A percentile compares a stretch with the other conserved stretches of the same genome.
These are phyloP conservation scores for Arthroderma sp. DNA, from an alignment of 2,329 filamentous ascomycete genomes.

Conservation along the genomic window DNA sequence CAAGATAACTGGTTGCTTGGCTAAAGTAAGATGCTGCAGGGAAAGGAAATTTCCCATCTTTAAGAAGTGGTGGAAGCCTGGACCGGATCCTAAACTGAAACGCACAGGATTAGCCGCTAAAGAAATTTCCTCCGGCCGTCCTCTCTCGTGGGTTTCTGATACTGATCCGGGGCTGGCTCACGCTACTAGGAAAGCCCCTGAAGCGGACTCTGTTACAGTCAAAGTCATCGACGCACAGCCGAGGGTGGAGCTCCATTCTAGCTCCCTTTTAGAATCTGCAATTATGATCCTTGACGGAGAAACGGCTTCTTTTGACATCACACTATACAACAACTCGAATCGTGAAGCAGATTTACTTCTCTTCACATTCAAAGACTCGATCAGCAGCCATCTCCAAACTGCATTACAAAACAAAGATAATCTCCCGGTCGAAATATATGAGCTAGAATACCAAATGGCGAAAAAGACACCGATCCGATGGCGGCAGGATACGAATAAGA, in stretches of 20 bases:
- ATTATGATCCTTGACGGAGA: conserved; percentile 93
- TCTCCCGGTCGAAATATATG: conserved; percentile 65
- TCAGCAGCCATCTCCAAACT: conserved; percentile 60
- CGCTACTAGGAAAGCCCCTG: conserved; percentile 21
- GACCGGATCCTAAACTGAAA: conserved; percentile 61
- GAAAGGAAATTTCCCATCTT: conserved; percentile 79
- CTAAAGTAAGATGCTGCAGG: conserved; percentile 70
- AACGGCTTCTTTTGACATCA: conserved; percentile 60
- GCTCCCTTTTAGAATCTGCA: conserved; percentile 67
- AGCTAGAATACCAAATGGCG: conserved; percentile 68
- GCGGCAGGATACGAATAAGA: conserved; percentile 38
- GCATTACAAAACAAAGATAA: conserved; percentile 66
- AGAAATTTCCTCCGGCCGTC: conserved; percentile 35
- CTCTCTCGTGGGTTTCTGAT: conserved; percentile 31
- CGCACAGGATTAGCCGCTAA: conserved; percentile 52
- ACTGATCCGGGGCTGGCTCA: conserved; percentile 24
- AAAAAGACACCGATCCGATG: conserved; percentile 53
- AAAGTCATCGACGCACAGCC: conserved; percentile 73
- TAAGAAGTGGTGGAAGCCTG: conserved; percentile 58
- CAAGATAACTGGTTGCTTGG: conserved; percentile 61
- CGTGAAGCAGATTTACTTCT: conserved; percentile 72
- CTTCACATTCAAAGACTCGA: conserved; percentile 83
- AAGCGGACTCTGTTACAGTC: conserved; percentile 36
- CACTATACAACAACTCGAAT: conserved; percentile 62
- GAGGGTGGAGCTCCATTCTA: conserved; percentile 58